Evolutionary conservation across 345 rosid species (phyloP), one percentile per base, ranked within the genome.

Genomic region (Turnera subulata): DNA sequence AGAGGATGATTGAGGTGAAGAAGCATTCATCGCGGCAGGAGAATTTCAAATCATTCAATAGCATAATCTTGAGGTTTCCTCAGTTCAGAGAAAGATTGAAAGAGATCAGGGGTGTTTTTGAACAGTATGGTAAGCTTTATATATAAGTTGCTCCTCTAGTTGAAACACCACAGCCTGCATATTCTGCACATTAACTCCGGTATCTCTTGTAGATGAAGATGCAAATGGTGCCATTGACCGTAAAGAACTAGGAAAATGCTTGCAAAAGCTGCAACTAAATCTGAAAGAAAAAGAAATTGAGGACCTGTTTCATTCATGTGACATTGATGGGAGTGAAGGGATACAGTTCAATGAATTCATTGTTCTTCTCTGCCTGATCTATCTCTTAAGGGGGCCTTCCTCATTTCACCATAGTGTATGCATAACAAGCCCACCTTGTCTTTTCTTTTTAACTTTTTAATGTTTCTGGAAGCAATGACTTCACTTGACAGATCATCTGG

Each of bases 331-430:
- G 67, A 84, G 76, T 61, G 65, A 76, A 72, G 91, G 84, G 69
- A 88, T 91, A 64, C 88, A 80, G 37, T 91, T 91, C 71, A 91
- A 64, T 44, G 98, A 88, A 79, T 88, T 85, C 49, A 76, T 81
- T 59, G 98, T 91, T 52, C 90, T 88, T 29, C 72, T 84, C 25
- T 85, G 92, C 64, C 86, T 85, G 72, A 73, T 82, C 53, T 82
- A 88, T 76, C 91, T 88, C 55, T 75, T 91, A 35, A 55, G 70
- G 53, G 80, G 76, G 38, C 78, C 81, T 67, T 75, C 87, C 1
- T 62, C 89, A 26, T 66, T 73, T 51, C 53, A 75, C 16, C 47
- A 8, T 9, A 33, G 19, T 44, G 84, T 73, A 76, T 69, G 42
- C 46, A 18, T 44, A 6, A 37, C 55, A 37, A 67, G 32, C 68